phyloP scores from a whole-genome alignment of 352 stramenopile species.

The Phytopythium vexans region DNA sequence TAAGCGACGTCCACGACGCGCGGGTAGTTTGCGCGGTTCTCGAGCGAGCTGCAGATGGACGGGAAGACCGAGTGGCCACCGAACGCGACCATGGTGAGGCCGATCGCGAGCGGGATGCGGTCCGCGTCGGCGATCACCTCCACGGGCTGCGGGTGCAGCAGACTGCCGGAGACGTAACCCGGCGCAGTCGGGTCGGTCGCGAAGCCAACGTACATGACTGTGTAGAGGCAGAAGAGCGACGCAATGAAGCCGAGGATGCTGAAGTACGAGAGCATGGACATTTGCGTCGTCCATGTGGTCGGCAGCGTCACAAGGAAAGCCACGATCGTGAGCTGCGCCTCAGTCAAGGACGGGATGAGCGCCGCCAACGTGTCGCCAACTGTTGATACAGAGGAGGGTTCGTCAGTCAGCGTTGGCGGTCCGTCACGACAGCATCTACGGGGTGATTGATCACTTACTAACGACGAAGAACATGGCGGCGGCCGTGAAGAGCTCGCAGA shows the following conservation, averaged over 20 bases:
- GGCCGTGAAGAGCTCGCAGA: conserved; percentile 77
- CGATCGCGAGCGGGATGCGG: conserved; percentile 74
- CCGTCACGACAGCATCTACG: neutral
- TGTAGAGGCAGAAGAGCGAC: conserved; percentile 75
- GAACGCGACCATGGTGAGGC: conserved; percentile 86
- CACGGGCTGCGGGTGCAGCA: conserved; percentile 54
- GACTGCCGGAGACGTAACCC: conserved; percentile 45
- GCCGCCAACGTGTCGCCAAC: conserved; percentile 75
- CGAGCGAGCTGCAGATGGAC: conserved; percentile 87
- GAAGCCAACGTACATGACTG: conserved; percentile 75
- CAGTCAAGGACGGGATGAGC: conserved; percentile 59
- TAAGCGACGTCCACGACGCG: conserved; percentile 73
- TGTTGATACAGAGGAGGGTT: conserved; percentile 10
- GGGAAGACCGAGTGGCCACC: conserved; percentile 86
- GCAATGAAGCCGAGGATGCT: conserved; percentile 84
- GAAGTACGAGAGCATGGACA: conserved; percentile 83
- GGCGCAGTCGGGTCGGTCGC: conserved; percentile 38
- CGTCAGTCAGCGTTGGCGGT: no score
- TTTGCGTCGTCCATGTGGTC: conserved; percentile 75
- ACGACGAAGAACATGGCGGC: conserved; percentile 79
- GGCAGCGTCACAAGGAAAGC: conserved; percentile 75
- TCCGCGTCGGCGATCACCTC: conserved; percentile 64
- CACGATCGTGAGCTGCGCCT: conserved; percentile 60
- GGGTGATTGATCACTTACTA: conserved; percentile 32
- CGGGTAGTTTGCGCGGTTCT: conserved; percentile 55